Evolutionary conservation across 208 protist genomes (phyloP).

Genomic region (Novymonas esmeraldas): DNA sequence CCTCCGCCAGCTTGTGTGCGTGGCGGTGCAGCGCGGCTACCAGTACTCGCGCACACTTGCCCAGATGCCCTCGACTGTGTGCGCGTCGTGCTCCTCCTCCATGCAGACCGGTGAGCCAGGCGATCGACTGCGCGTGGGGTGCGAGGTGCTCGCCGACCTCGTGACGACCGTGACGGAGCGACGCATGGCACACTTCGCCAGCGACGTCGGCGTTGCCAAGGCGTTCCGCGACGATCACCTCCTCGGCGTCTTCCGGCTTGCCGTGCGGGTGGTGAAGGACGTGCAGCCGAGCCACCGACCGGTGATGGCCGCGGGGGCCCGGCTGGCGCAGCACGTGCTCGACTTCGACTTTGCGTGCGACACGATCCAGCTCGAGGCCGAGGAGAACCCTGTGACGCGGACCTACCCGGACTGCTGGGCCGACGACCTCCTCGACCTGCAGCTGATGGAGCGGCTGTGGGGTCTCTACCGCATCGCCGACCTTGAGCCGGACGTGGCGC

Average conservation of each 20-base stretch:
- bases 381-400: conserved; percentile 24
- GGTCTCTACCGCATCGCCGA: conserved; percentile 23
- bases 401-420: conserved; percentile 23
- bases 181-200: conserved; percentile 27
- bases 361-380: not conserved
- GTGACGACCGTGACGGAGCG: conserved; percentile 30
- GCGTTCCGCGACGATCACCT: conserved; percentile 57
- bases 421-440: conserved; percentile 18
- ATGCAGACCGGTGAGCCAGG: conserved; percentile 3
- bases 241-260: conserved; percentile 40
- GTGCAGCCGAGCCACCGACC: conserved; percentile 19
- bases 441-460: conserved; percentile 26
- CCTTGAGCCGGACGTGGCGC: conserved; percentile 23
- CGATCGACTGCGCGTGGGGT: conserved; percentile 29
- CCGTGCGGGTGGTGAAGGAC: conserved; percentile 32
- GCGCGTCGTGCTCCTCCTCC: conserved; percentile 16
- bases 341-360: conserved; percentile 38
- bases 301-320: conserved; percentile 11
- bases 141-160: conserved; percentile 30
- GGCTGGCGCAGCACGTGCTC: conserved; percentile 23
- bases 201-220: conserved; percentile 34
- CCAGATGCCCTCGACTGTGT: conserved; percentile 33
- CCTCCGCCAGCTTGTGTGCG: conserved; percentile 29
- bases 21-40: conserved; percentile 32
- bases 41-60: conserved; percentile 20